Evolutionary conservation across 495 filamentous ascomycete genomes (phyloP).

Genomic region (Aspergillus bridgeri): DNA sequence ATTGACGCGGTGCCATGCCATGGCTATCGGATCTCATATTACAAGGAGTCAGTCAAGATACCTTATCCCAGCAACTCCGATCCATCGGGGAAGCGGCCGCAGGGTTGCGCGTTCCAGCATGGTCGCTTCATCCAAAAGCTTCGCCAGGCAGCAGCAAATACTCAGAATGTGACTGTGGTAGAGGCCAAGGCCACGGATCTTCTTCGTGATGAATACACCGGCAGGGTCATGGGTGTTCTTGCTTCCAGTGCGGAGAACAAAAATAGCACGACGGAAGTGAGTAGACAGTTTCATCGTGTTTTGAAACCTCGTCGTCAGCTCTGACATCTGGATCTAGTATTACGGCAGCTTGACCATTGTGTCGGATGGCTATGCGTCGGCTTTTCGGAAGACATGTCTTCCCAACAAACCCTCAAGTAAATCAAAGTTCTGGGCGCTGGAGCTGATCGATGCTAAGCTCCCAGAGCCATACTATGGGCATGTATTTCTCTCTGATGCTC

Average conservation of each 20-base stretch:
- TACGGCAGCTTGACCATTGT: constrained; percentile 75
- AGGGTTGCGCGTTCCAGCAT: constrained; percentile 68
- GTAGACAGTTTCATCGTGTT: no score
- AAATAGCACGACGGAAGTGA: constrained; percentile 10
- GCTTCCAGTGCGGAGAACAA: constrained; percentile 47
- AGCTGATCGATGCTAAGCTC: constrained; percentile 72
- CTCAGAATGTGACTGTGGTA: constrained; percentile 60
- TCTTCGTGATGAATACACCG: constrained; percentile 45
- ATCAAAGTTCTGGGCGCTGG: constrained; percentile 78
- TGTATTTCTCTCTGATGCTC: constrained; percentile 65
- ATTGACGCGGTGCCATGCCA: neutral
- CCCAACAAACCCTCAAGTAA: constrained; percentile 56
- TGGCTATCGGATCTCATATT: neutral
- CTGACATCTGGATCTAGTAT: constrained; percentile 53
- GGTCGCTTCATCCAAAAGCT: constrained; percentile 66
- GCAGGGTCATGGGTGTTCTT: constrained; percentile 62
- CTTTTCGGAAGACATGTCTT: constrained; percentile 73
- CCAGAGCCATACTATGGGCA: constrained; percentile 69
- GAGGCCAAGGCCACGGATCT: constrained; percentile 57
- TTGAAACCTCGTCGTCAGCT: constrained; percentile 26
- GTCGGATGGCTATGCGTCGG: constrained; percentile 79
- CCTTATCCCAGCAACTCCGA: neutral
- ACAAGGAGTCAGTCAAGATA: neutral
- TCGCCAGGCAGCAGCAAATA: constrained; percentile 51
- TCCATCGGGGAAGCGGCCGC: constrained; percentile 25